Base-by-base conservation (phyloP, 1,284 basidiomycete species). In the Trichosporon sp. region DNA sequence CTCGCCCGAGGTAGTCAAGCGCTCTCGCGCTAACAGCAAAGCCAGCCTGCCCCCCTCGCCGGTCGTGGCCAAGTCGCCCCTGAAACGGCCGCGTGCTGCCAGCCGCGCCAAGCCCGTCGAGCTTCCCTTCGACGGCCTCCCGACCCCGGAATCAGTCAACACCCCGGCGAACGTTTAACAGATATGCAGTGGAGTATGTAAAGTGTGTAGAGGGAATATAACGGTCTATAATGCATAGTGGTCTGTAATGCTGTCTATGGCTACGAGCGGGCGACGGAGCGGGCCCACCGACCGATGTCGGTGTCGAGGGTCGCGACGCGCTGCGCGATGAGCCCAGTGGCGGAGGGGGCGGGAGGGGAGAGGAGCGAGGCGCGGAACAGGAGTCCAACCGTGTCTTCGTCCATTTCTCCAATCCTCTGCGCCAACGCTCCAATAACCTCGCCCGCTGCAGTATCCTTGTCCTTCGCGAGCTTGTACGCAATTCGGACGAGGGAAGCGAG, bases 341-440 rank as follows among this genome's bases (percentile, higher is more conserved):
- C 19, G 7, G 67, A 35, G 38, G 11, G 12, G 51, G 40, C 16
- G n/a, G 7, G 51, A 8, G 6, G 3, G n/a, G n/a, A 5, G 11
- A 6, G 6, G 32, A 74, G 73, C 11, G 71, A 70, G 1, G 67
- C 38, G 68, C 71, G 67, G 69, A 74, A 74, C 46, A 74, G 71
- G 8, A 68, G 46, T 43, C 68, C 73, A 16, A 56, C 59, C 4
- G 26, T 67, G 8, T 14, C 43, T 21, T 32, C 21, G 38, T 63
- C 51, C n/a, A 38, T 56, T 6, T 35, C 37, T 0, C 48, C 68
- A 37, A 72, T 26, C 2, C 70, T 56, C 32, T 38, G 16, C 0
- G 69, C 70, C 11, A 70, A 64, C 21, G 67, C 64, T 10, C 63
- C 68, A 26, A 75, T 64, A 3, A 48, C 37, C 43, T 35, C 10